phyloP scores from a whole-genome alignment of 768 basidiomycete species.

The Botryobasidium botryosum region DNA sequence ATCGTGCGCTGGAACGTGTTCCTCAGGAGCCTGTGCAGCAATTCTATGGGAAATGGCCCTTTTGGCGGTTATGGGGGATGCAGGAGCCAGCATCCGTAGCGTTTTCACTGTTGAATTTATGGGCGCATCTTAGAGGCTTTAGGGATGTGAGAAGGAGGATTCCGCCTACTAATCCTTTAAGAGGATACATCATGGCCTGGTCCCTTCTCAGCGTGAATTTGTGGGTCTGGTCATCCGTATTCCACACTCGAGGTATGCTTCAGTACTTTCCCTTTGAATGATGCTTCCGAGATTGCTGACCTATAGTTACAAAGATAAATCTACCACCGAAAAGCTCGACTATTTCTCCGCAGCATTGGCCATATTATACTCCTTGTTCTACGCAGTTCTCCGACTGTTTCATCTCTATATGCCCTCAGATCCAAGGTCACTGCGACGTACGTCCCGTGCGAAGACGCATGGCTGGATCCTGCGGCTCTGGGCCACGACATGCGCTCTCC shows the following conservation, averaged over 20 bases:
- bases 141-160: conserved; percentile 30
- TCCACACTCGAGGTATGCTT: conserved; percentile 75
- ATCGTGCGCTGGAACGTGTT: conserved; percentile 30
- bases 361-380: conserved; percentile 69
- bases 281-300: neutral
- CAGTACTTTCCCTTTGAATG: neutral
- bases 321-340: conserved; percentile 75
- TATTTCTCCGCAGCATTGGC: conserved; percentile 87
- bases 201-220: conserved; percentile 64
- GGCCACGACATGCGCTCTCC: conserved; percentile 34
- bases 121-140: conserved; percentile 50
- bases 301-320: conserved; percentile 37
- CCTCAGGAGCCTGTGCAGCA: conserved; percentile 33
- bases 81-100: conserved; percentile 89
- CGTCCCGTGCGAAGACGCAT: conserved; percentile 17
- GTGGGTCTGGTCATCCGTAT: conserved; percentile 84
- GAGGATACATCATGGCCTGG: conserved; percentile 46
- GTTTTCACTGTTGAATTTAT: conserved; percentile 78
- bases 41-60: conserved; percentile 96
- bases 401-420: conserved; percentile 39
- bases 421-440: conserved; percentile 12
- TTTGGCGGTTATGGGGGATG: conserved; percentile 72
- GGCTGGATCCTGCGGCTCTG: conserved; percentile 22
- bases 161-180: conserved; percentile 48
- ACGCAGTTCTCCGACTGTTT: conserved; percentile 56